These are phyloP conservation scores for Boletales sp. DNA, from an alignment of 768 basidiomycete genomes.

Conservation along the genomic window DNA sequence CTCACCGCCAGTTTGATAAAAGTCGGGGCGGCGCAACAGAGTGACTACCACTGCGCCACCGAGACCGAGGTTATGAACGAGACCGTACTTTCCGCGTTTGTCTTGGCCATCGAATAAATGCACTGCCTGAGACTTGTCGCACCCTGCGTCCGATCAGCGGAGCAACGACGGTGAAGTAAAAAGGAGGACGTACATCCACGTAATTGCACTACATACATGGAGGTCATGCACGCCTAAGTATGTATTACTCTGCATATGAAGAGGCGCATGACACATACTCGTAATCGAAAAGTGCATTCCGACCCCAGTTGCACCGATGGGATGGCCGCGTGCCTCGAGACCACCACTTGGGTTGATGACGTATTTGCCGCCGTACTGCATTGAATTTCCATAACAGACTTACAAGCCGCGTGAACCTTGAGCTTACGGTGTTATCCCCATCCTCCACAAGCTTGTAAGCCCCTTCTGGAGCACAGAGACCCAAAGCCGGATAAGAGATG, in stretches of 20 bases:
- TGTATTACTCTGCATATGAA: background rate
- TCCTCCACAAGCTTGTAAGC: slow-evolving; percentile 70
- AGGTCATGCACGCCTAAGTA: slow-evolving; percentile 1
- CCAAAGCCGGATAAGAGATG: slow-evolving; percentile 74
- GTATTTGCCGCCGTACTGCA: slow-evolving; percentile 75
- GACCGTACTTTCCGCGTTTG: slow-evolving; percentile 68
- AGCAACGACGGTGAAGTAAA: background rate
- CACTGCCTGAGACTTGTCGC: slow-evolving; percentile 74
- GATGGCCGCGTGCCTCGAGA: slow-evolving; percentile 81
- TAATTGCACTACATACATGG: slow-evolving; percentile 54
- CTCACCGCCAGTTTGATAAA: slow-evolving; percentile 55
- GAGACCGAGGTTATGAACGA: slow-evolving; percentile 79
- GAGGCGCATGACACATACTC: slow-evolving; percentile 41
- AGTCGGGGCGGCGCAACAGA: slow-evolving; percentile 70
- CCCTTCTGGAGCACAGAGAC: slow-evolving; percentile 58
- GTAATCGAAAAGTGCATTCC: slow-evolving; percentile 83
- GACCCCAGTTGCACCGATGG: slow-evolving; percentile 73
- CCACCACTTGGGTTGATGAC: slow-evolving; percentile 85
- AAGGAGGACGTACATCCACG: slow-evolving; percentile 47
- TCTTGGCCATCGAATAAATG: slow-evolving; percentile 59
- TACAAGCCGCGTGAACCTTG: background rate
- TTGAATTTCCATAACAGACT: background rate
- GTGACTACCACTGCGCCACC: slow-evolving; percentile 78
- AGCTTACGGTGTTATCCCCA: slow-evolving; percentile 70
- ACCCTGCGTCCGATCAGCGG: slow-evolving; percentile 42